Percentiles rank a stretch among this genome's conserved stretches.
Evolutionary conservation across 225 moss, liverwort and hornwort species (phyloP).

Genomic region (Polytrichum formosum): DNA sequence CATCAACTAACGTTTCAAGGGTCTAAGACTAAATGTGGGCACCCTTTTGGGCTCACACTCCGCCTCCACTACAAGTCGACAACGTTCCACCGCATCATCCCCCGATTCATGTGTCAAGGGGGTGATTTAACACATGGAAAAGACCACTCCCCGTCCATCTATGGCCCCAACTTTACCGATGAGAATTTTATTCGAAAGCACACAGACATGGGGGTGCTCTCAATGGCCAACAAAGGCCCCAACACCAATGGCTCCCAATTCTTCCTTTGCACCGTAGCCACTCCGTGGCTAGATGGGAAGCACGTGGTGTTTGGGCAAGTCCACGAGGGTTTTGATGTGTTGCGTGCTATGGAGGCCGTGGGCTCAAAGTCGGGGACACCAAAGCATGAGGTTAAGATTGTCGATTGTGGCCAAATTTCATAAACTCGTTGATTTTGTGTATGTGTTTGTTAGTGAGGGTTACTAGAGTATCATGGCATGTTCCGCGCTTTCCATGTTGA

Average conservation of each 20-base stretch:
- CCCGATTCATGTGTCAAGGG: constrained; percentile 50
- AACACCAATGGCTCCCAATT: constrained; percentile 54
- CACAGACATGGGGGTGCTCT: constrained; percentile 39
- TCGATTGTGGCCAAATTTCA: constrained; percentile 28
- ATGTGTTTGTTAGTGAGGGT: too few species aligned
- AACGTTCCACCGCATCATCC: constrained; percentile 38
- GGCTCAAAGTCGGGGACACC: constrained; percentile 19
- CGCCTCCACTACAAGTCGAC: constrained; percentile 36
- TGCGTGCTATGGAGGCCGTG: not conserved
- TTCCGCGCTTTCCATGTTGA: too few species aligned
- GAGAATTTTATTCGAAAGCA: constrained; percentile 45
- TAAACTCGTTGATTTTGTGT: too few species aligned
- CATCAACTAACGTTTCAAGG: too few species aligned
- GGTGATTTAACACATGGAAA: constrained; percentile 47
- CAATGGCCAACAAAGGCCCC: constrained; percentile 47
- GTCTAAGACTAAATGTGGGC: too few species aligned
- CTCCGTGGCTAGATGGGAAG: constrained; percentile 36
- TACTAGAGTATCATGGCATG: too few species aligned
- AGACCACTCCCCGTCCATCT: constrained; percentile 35
- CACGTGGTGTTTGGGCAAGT: constrained; percentile 33
- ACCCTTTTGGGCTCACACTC: too few species aligned
- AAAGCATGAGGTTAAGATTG: constrained; percentile 35
- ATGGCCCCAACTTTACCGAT: constrained; percentile 38
- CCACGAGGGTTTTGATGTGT: too few species aligned
- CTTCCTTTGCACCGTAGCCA: constrained; percentile 42